phyloP scores from a whole-genome alignment of 495 filamentous ascomycete genomes.

The Pseudevernia furfuracea region DNA sequence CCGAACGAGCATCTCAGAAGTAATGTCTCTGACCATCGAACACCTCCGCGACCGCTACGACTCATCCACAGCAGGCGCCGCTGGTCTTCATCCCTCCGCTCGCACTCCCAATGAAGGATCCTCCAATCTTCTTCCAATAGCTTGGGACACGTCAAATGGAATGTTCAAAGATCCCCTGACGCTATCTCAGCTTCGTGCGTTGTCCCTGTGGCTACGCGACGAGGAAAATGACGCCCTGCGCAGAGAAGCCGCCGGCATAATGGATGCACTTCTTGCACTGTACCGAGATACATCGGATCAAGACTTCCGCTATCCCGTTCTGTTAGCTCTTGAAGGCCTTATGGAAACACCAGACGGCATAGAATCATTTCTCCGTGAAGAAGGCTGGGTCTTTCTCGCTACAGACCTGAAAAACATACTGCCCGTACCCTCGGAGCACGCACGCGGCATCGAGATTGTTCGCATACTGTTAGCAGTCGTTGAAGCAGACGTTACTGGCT shows the following conservation, averaged over 20 bases:
- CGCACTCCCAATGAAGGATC: conserved; percentile 31
- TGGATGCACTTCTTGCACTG: conserved; percentile 51
- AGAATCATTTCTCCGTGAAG: conserved; percentile 36
- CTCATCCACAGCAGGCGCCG: conserved; percentile 44
- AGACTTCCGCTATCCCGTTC: conserved; percentile 45
- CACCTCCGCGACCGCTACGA: conserved; percentile 61
- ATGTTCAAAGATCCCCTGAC: conserved; percentile 38
- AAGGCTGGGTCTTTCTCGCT: conserved; percentile 44
- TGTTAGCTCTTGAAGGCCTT: conserved; percentile 48
- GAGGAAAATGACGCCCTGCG: conserved; percentile 52
- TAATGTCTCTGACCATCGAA: conserved; percentile 51
- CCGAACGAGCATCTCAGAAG: conserved; percentile 49
- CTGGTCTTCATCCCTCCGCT: conserved; percentile 45
- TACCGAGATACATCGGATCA: conserved; percentile 35
- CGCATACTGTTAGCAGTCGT: conserved; percentile 42
- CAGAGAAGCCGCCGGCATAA: conserved; percentile 46
- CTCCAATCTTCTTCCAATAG: not conserved
- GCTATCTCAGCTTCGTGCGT: conserved; percentile 40
- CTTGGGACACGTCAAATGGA: not conserved
- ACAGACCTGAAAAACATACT: conserved; percentile 40
- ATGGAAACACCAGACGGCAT: conserved; percentile 37
- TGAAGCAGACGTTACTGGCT: conserved; percentile 33
- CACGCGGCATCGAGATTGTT: conserved; percentile 45
- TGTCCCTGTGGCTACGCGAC: conserved; percentile 55
- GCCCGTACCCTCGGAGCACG: not conserved